Conservation (phyloP, 495 filamentous ascomycete genomes). For the Astrothelium macrocarpum region DNA sequence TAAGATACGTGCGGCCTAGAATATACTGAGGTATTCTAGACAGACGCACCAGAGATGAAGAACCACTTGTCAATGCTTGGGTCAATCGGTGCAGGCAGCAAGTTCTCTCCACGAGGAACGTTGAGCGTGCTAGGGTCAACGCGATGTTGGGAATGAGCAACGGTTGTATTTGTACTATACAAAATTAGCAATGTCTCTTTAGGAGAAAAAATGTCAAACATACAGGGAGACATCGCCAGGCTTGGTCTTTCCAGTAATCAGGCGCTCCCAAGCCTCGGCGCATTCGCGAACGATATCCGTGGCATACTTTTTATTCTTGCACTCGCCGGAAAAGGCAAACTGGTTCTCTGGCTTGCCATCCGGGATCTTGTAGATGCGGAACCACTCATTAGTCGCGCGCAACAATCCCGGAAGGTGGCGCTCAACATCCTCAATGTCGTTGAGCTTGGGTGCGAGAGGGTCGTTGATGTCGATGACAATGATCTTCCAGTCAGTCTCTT, state of each 20-base stretch:
- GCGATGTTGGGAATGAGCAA: conserved; percentile 57
- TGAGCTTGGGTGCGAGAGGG: conserved; percentile 88
- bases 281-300: conserved; percentile 92
- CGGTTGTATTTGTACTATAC: conserved; percentile 65
- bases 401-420: conserved; percentile 94
- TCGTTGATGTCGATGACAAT: conserved; percentile 99
- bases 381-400: conserved; percentile 99
- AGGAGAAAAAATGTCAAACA: conserved; percentile 27
- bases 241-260: conserved; percentile 79
- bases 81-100: conserved; percentile 81
- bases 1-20: background rate
- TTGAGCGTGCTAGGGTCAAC: conserved; percentile 54
- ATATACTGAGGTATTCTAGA: conserved; percentile 40
- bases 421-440: conserved; percentile 99
- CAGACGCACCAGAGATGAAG: conserved; percentile 97
- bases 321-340: conserved; percentile 99
- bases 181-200: conserved; percentile 1
- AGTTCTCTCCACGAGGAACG: conserved; percentile 66
- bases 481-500: conserved; percentile 99
- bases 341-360: conserved; percentile 99
- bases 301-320: conserved; percentile 99
- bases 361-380: conserved; percentile 99
- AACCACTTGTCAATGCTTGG: conserved; percentile 99
- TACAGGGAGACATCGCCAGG: conserved; percentile 73
- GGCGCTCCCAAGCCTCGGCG: conserved; percentile 89